Evolutionary conservation across 805 yeast genomes (phyloP), one percentile per base, ranked within the genome.

Genomic region (Metschnikowia bowlesiae): DNA sequence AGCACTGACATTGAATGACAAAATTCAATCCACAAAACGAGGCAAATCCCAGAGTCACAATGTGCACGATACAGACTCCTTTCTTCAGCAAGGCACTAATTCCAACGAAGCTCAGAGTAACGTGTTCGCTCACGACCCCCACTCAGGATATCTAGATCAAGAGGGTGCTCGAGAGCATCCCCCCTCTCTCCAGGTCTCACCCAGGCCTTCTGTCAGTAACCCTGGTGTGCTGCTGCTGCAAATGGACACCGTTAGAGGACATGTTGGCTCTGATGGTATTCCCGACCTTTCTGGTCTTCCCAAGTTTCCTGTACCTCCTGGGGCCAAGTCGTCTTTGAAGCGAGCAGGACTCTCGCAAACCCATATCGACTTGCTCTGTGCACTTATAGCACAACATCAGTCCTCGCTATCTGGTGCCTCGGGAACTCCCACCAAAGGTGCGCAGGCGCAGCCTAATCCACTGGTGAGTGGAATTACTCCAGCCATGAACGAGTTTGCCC

Each of bases 291-390:
- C 33, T 1, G 64, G 68, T 39, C 60, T 83, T 32, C 89, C 90
- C 13, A 78, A 79, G 55, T 81, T 83, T 13, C 78, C 79, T 0
- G 88, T 87, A 4, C 94, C 94, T 1, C 82, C 82, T 6, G 89
- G 89, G 9, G 92, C 91, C 2, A 79, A 81, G 54, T 67, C 74
- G 18, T 79, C 89, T 1, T 64, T 87, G 41, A 76, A 76, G 6
- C 78, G 81, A 6, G 89, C 84, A 2, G 94, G 94, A 0, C 73
- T 87, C 39, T 72, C 82, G 2, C 80, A 76, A 50, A 82, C 81
- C 35, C 94, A 87, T 62, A 85, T 87, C 11, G 88, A 84, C 59
- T 82, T 89, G 2, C 69, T 87, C 33, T 83, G 88, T 6, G 88
- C 88, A 0, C 71, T 86, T 46, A 80, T 86, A 32, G 91, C 90